These are phyloP conservation scores for Mikania micrantha DNA, from an alignment of 129 eudicot genomes.

Conservation along the genomic window DNA sequence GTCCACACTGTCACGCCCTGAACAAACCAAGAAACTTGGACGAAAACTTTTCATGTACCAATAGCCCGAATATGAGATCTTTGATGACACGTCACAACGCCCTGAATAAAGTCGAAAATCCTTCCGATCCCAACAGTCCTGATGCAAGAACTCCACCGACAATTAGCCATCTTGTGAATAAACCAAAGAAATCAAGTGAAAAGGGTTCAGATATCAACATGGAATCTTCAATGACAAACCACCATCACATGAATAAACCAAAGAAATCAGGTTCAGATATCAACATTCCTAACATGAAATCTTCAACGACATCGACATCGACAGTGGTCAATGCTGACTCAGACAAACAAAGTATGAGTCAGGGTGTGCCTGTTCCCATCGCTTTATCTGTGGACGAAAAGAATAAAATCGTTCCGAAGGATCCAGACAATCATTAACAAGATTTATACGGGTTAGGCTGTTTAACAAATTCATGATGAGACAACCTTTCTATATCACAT, in stretches of 20 bases:
- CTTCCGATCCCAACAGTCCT: not conserved
- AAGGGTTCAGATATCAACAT: constrained; percentile 23
- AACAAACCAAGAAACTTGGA: constrained; percentile 59
- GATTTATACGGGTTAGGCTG: not conserved
- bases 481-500: not conserved
- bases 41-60: constrained; percentile 38
- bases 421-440: constrained; percentile 11
- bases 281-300: not conserved
- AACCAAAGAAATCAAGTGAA: constrained; percentile 42
- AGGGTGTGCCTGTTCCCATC: constrained; percentile 21
- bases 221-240: not conserved
- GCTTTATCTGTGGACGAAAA: constrained; percentile 24
- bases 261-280: not conserved
- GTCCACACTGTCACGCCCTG: constrained; percentile 88
- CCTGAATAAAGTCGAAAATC: constrained; percentile 4
- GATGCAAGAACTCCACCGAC: constrained; percentile 21
- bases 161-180: constrained; percentile 50
- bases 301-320: too few relatives aligned
- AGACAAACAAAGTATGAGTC: constrained; percentile 15
- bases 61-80: constrained; percentile 28
- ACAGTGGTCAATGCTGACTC: constrained; percentile 16
- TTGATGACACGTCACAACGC: constrained; percentile 5
- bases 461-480: constrained; percentile 16
- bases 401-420: constrained; percentile 11
- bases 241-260: not conserved